Conservation (phyloP, 1,139 yeast species). For the Nakaseomyces bracarensis region DNA sequence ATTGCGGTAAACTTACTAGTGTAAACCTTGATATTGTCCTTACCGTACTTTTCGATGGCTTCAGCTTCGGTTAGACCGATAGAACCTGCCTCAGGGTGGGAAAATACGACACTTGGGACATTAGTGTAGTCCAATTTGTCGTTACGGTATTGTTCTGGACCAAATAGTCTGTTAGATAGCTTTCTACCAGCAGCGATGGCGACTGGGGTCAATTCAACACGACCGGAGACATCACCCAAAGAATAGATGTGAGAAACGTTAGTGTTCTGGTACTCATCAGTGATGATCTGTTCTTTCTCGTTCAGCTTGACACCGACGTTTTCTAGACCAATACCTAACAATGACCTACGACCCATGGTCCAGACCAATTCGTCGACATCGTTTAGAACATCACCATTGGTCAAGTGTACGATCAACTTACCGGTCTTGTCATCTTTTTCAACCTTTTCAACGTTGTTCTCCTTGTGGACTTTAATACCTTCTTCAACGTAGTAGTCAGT, state of each 20-base stretch:
- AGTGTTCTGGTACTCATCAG: constrained; percentile 84
- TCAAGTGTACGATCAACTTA: constrained; percentile 51
- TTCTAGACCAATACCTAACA: constrained; percentile 67
- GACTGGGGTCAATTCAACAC: constrained; percentile 90
- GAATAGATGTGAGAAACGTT: constrained; percentile 66
- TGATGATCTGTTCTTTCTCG: constrained; percentile 51
- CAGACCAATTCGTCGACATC: constrained; percentile 74
- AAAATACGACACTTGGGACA: constrained; percentile 85
- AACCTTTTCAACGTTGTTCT: constrained; percentile 48
- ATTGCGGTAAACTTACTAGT: constrained; percentile 77
- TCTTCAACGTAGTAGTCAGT: constrained; percentile 71
- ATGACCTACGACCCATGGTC: constrained; percentile 88
- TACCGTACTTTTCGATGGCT: constrained; percentile 73
- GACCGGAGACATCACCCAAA: constrained; percentile 88
- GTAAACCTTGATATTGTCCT: constrained; percentile 73
- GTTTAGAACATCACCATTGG: constrained; percentile 46
- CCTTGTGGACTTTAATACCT: constrained; percentile 74
- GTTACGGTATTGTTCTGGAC: constrained; percentile 56
- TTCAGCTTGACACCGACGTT: constrained; percentile 62
- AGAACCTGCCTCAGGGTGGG: constrained; percentile 96
- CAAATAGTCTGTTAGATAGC: constrained; percentile 83
- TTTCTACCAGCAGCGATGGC: constrained; percentile 98
- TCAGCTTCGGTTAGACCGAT: constrained; percentile 76
- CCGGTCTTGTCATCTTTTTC: constrained; percentile 52
- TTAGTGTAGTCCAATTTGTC: constrained; percentile 75